phyloP scores from a whole-genome alignment of 768 basidiomycete species.

The Mycena pura region DNA sequence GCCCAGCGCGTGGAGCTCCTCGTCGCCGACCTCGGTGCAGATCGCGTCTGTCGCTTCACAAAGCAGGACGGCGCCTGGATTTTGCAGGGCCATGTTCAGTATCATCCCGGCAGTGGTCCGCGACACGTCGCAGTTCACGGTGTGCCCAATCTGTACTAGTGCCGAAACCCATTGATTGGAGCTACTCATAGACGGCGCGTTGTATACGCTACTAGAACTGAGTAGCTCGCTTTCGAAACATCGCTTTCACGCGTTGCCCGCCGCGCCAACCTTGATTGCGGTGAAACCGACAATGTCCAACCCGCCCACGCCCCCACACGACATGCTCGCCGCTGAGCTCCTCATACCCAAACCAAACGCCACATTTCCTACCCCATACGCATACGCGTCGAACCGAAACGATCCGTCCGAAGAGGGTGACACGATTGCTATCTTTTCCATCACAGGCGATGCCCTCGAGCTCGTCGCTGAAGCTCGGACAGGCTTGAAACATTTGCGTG shows the following conservation, averaged over 20 bases:
- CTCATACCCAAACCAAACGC: slow-evolving; percentile 61
- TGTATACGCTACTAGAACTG: slow-evolving; percentile 77
- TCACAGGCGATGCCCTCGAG: slow-evolving; percentile 52
- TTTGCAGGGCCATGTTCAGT: slow-evolving; percentile 53
- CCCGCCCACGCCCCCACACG: slow-evolving; percentile 49
- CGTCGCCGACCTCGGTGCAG: slow-evolving; percentile 79
- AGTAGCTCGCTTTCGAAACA: slow-evolving; percentile 64
- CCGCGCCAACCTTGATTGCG: slow-evolving; percentile 48
- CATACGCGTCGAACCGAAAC: slow-evolving; percentile 81
- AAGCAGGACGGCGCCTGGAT: slow-evolving; percentile 57
- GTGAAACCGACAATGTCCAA: slow-evolving; percentile 56
- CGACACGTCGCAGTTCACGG: slow-evolving; percentile 72
- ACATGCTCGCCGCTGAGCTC: slow-evolving; percentile 75
- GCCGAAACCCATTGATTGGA: neutral
- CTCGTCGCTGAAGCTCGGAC: slow-evolving; percentile 70
- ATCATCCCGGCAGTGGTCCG: slow-evolving; percentile 68
- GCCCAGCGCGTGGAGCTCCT: slow-evolving; percentile 62
- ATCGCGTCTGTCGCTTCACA: slow-evolving; percentile 65
- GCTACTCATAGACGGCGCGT: slow-evolving; percentile 53
- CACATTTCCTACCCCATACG: slow-evolving; percentile 59
- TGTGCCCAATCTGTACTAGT: slow-evolving; percentile 38
- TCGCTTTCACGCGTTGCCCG: slow-evolving; percentile 51
- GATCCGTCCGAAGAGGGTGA: slow-evolving; percentile 75
- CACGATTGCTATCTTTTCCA: slow-evolving; percentile 71
- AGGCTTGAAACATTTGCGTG: slow-evolving; percentile 73